Conservation (phyloP, 129 eudicot genomes). For the Sambucus nigra region DNA sequence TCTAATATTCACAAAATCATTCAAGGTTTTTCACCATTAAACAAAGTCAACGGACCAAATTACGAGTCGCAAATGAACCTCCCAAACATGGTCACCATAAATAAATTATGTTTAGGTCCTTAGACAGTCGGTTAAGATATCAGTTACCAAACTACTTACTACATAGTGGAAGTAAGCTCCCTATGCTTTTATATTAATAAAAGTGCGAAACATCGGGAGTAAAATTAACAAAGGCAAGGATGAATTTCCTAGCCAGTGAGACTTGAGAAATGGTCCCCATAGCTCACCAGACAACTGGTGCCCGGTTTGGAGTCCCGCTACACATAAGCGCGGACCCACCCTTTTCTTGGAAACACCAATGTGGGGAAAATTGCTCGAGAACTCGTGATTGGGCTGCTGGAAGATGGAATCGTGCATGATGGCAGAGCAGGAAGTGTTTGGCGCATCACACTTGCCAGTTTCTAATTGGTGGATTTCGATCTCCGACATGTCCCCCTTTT, state of each 20-base stretch:
- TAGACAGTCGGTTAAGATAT: background rate
- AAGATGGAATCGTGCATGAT: conserved; percentile 9
- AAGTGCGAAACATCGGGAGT: conserved; percentile 13
- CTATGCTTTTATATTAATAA: too few species aligned
- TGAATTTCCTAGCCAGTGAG: conserved; percentile 76
- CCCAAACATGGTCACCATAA: too few species aligned
- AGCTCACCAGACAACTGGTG: conserved; percentile 49
- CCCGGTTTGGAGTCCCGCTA: conserved; percentile 25
- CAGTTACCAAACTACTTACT: background rate
- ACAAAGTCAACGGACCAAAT: too few species aligned
- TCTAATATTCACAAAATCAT: too few species aligned
- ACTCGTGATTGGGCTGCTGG: conserved; percentile 30
- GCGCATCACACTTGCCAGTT: background rate
- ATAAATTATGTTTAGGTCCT: background rate
- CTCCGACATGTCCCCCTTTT: conserved; percentile 4
- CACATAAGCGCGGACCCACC: conserved; percentile 22
- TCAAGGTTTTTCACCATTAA: too few species aligned
- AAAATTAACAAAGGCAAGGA: conserved; percentile 82
- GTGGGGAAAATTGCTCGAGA: conserved; percentile 19
- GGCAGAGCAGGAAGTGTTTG: background rate
- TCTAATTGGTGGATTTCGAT: conserved; percentile 10
- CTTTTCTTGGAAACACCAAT: conserved; percentile 18
- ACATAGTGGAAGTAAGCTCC: too few species aligned
- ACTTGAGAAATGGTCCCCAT: conserved; percentile 4
- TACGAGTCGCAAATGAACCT: too few species aligned